Conservation (phyloP, 768 basidiomycete species). For the Pulveroboletus ravenelii region DNA sequence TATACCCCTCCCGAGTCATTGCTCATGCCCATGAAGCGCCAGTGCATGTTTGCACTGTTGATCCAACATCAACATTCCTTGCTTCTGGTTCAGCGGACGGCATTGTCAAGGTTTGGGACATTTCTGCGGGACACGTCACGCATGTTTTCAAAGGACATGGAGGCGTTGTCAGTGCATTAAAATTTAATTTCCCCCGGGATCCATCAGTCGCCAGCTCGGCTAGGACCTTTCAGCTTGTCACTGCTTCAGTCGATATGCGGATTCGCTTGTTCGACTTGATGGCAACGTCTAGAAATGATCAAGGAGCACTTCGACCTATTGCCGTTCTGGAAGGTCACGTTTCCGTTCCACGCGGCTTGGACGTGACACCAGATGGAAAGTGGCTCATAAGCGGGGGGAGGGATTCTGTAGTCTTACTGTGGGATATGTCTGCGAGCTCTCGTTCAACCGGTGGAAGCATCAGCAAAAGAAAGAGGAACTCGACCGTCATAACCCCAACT, state of each 20-base stretch:
- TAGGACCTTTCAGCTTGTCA: slow-evolving; percentile 73
- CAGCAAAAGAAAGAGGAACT: slow-evolving; percentile 39
- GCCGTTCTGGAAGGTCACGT: slow-evolving; percentile 93
- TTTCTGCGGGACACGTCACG: slow-evolving; percentile 80
- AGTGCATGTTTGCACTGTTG: slow-evolving; percentile 81
- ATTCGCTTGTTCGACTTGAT: slow-evolving; percentile 90
- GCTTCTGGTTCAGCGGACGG: slow-evolving; percentile 97
- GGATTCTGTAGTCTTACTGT: slow-evolving; percentile 88
- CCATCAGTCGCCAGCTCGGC: slow-evolving; percentile 43
- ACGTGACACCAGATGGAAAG: slow-evolving; percentile 77
- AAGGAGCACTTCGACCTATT: slow-evolving; percentile 57
- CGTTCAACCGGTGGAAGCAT: slow-evolving; percentile 5
- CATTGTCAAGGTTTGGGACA: slow-evolving; percentile 95
- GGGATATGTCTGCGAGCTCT: slow-evolving; percentile 57
- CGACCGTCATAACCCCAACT: slow-evolving; percentile 45
- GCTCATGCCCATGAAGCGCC: slow-evolving; percentile 90
- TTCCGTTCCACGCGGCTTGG: slow-evolving; percentile 88
- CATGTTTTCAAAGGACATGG: slow-evolving; percentile 96
- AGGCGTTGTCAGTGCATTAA: slow-evolving; percentile 90
- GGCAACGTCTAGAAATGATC: slow-evolving; percentile 52
- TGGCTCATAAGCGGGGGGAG: slow-evolving; percentile 90
- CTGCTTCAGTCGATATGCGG: slow-evolving; percentile 87
- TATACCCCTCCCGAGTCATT: slow-evolving; percentile 71
- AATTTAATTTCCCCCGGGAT: slow-evolving; percentile 75
- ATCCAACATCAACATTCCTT: slow-evolving; percentile 83